These are phyloP conservation scores for Russula brevipes DNA, from an alignment of 768 basidiomycete genomes.

Conservation along the genomic window DNA sequence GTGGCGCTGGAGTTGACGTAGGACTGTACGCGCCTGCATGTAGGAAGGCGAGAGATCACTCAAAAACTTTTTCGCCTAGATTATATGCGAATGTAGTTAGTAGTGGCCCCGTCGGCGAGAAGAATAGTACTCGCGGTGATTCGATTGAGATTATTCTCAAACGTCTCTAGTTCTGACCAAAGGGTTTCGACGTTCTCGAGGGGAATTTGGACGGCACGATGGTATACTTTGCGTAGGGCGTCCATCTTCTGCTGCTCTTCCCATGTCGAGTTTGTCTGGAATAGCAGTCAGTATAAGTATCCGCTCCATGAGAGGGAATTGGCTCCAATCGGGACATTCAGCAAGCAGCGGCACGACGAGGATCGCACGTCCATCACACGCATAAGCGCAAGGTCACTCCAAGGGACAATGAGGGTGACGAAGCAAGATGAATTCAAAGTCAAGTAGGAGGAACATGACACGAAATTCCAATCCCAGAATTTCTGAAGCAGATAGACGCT, in stretches of 20 bases:
- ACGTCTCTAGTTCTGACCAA: constrained; percentile 91
- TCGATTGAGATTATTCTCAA: constrained; percentile 84
- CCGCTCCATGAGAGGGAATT: constrained; percentile 11
- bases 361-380: constrained; percentile 22
- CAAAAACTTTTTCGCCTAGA: constrained; percentile 91
- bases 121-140: constrained; percentile 52
- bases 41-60: constrained; percentile 86
- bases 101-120: neutral
- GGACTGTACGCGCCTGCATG: constrained; percentile 89
- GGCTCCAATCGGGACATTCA: constrained; percentile 5
- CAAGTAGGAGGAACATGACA: constrained; percentile 24
- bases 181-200: constrained; percentile 87
- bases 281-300: constrained; percentile 19
- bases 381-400: constrained; percentile 24
- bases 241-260: constrained; percentile 97
- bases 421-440: constrained; percentile 23
- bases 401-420: constrained; percentile 2
- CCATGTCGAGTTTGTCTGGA: constrained; percentile 76
- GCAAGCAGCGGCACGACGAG: constrained; percentile 15
- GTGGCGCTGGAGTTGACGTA: constrained; percentile 75
- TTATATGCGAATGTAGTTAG: neutral
- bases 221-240: constrained; percentile 83
- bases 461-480: constrained; percentile 4
- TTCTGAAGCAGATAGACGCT: constrained; percentile 4
- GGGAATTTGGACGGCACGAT: constrained; percentile 90